Evolutionary conservation across 305 asterid genomes (phyloP), one percentile per base, ranked within the genome.

Genomic region (Rubia peregrina): DNA sequence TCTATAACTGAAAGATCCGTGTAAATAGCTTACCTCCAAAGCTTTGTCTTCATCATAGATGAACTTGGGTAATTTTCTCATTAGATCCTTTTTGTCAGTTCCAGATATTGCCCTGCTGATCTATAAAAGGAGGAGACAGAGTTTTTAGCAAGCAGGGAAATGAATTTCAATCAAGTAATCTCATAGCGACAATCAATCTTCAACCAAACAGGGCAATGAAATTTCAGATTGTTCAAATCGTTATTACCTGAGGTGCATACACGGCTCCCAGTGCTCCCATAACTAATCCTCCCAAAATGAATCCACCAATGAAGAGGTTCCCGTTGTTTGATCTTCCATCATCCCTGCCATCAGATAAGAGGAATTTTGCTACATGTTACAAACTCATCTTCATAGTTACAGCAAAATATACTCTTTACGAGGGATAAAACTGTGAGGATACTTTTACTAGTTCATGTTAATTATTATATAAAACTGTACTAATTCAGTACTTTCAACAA

Each of bases 1-100:
- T 19, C 8, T 56, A 65, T 8, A 24, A 40, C 30, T 43, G 26
- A 22, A 17, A 41, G 66, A 65, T 69, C 38, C 51, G 19, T 42
- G 24, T 67, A 53, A 72, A 65, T 42, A 24, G 26, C 80, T 75
- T 80, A 89, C 97, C 95, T 92, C 97, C 65, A 92, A 73, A 73
- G 85, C 95, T 68, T 90, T 90, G 69, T 90, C 98, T 76, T 90
- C 97, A 19, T 92, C 96, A 43, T 90, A 88, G 55, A 90, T 65
- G 78, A 92, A 92, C 73, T 92, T 92, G 64, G 98, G 96, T 80
- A 92, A 83, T 73, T 88, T 90, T 70, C 85, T 85, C 96, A 88
- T 87, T 69, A 92, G 79, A 64, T 92, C 96, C 72, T 92, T 91
- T 70, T 84, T 86, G 80, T 90, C 92, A 26, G 92, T 70, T 64